Conservation (phyloP, 1,284 basidiomycete genomes). For the Agroathelia rolfsii region DNA sequence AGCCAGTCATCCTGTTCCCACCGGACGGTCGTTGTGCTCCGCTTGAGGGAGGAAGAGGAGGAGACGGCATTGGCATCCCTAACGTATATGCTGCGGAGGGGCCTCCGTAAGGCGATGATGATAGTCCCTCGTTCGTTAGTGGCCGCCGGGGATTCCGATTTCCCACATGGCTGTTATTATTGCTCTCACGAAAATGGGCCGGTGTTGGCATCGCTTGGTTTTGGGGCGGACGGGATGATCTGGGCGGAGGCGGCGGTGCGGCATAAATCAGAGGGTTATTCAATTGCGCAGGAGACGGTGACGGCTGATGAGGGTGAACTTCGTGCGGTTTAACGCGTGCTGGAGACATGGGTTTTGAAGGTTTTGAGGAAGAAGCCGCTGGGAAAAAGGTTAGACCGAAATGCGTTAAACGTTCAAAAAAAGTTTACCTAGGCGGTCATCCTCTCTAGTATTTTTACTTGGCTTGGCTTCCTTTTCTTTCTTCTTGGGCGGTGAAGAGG, state of each 20-base stretch:
- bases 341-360: constrained; percentile 3
- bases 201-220: too few relatives aligned
- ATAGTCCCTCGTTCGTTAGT: too few relatives aligned
- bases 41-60: too few relatives aligned
- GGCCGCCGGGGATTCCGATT: too few relatives aligned
- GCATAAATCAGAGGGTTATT: constrained; percentile 32
- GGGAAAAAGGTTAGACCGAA: constrained; percentile 2
- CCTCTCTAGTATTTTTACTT: constrained; percentile 14
- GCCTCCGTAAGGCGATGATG: too few relatives aligned
- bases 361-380: constrained; percentile 4
- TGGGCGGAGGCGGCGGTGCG: constrained; percentile 23
- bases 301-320: constrained; percentile 26
- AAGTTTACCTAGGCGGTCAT: not conserved
- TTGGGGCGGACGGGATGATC: constrained; percentile 7
- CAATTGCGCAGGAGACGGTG: constrained; percentile 35
- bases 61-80: too few relatives aligned
- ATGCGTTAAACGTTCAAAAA: constrained; percentile 1
- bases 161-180: too few relatives aligned
- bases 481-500: constrained; percentile 1
- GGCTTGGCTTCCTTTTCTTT: constrained; percentile 16
- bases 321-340: constrained; percentile 16
- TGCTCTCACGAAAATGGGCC: too few relatives aligned
- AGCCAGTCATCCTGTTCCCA: too few relatives aligned
- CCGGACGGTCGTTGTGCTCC: too few relatives aligned
- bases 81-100: too few relatives aligned